A percentile compares a stretch with the other conserved stretches of the same genome.
Conservation (phyloP, 805 yeast genomes). For the Candida chauliodis region DNA sequence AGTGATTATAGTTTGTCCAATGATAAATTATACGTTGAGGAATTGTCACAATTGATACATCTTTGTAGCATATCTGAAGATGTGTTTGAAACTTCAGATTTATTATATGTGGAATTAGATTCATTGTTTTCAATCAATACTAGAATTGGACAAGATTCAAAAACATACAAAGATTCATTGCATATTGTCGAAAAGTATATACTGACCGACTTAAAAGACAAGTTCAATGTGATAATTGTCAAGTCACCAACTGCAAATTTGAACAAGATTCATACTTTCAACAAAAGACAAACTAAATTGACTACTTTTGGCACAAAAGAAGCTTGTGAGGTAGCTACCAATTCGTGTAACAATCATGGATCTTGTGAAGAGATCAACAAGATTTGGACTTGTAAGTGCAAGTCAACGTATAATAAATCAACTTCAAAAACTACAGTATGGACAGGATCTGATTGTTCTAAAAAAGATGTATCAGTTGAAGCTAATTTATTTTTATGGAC, state of each 20-base stretch:
- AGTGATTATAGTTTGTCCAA: slow-evolving; percentile 28
- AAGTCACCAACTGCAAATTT: slow-evolving; percentile 12
- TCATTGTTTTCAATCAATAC: slow-evolving; percentile 41
- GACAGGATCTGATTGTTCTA: slow-evolving; percentile 61
- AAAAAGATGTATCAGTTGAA: slow-evolving; percentile 62
- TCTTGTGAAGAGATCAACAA: slow-evolving; percentile 33
- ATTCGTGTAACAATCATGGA: slow-evolving; percentile 54
- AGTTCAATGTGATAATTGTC: slow-evolving; percentile 27
- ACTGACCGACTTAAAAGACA: slow-evolving; percentile 17
- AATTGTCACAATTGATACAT: slow-evolving; percentile 45
- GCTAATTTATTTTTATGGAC: slow-evolving; percentile 73
- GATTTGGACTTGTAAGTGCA: slow-evolving; percentile 52
- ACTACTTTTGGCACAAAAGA: slow-evolving; percentile 31
- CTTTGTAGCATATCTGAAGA: slow-evolving; percentile 24
- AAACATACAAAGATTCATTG: slow-evolving; percentile 38
- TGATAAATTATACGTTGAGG: slow-evolving; percentile 47
- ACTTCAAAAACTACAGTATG: slow-evolving; percentile 47
- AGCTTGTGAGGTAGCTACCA: slow-evolving; percentile 45
- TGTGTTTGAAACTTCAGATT: slow-evolving; percentile 13
- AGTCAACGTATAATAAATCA: slow-evolving; percentile 39
- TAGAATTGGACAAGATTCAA: slow-evolving; percentile 41
- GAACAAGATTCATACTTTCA: slow-evolving; percentile 2
- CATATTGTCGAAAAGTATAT: slow-evolving; percentile 27
- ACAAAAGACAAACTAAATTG: background rate
- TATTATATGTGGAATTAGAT: slow-evolving; percentile 37